Percentiles rank a stretch among this genome's conserved stretches.
phyloP scores from a whole-genome alignment of 305 asterid species.

The Fraxinus baroniana region DNA sequence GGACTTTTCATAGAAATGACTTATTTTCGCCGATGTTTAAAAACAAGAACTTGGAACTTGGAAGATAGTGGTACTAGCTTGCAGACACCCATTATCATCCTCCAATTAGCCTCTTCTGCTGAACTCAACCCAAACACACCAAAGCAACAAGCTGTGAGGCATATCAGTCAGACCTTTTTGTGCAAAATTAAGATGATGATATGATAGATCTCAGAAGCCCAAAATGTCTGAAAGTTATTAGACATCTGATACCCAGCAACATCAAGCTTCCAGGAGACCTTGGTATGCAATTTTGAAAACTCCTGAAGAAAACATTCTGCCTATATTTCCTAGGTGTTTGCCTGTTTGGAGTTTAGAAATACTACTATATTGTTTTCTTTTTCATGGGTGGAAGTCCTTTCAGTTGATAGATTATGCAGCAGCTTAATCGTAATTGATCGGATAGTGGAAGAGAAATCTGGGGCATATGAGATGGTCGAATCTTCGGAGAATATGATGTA shows the following conservation, averaged over 20 bases:
- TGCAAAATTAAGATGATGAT: background rate
- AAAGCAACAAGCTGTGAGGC: background rate
- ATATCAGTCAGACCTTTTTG: background rate
- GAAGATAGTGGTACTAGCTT: constrained; percentile 1
- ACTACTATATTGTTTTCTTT: background rate
- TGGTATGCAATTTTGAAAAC: background rate
- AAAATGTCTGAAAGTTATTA: background rate
- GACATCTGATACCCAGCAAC: background rate
- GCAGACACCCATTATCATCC: background rate
- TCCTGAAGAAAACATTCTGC: background rate
- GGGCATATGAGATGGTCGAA: background rate
- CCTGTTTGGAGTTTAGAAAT: background rate
- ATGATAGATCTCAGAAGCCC: background rate
- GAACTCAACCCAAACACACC: background rate
- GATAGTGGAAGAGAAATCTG: background rate
- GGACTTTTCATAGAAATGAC: background rate
- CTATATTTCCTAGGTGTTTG: background rate
- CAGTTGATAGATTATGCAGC: background rate
- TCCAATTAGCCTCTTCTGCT: background rate
- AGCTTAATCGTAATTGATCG: background rate
- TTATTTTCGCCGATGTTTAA: background rate
- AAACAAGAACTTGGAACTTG: background rate
- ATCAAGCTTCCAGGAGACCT: constrained; percentile 1
- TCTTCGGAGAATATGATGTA: background rate
- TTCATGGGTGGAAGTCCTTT: background rate